Evolutionary conservation across 495 filamentous ascomycete species (phyloP), one percentile per base, ranked within the genome.

Genomic region (Xylaria telfairii): DNA sequence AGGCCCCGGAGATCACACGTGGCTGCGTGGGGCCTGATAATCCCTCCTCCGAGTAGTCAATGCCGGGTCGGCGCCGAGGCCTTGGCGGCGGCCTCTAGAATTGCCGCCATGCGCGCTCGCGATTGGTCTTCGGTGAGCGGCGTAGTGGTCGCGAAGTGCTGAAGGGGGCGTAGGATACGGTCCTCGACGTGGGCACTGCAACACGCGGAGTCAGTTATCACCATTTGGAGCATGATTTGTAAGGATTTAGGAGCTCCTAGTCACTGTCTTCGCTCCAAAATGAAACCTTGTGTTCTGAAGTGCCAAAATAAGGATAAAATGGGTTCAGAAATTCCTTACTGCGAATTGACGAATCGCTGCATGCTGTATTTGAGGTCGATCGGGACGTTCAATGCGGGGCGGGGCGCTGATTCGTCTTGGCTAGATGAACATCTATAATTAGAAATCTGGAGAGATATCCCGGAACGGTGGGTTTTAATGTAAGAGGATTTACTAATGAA

Each of bases 61-160:
- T 63, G n/a, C 24, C 67, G 30, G 32, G 57, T n/a, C 32, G 54
- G 57, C n/a, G 67, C 44, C 41, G 57, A 44, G 28, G 46, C 39
- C 21, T 44, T 62, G 32, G 44, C 46, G 9, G 67, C 67, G 0
- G 69, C 69, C 12, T 64, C 69, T 9, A 78, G 17, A 32, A 78
- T 77, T 0, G 67, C 46, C 4, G 76, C 60, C 75, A 78, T 78
- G 68, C 76, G 76, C 49, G 64, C 64, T 51, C 73, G 63, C 26
- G 76, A 78, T 37, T 78, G 71, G 0, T 71, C 68, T 65, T 75
- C 76, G 21, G 73, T 77, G 30, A 77, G 75, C 15, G 76, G 73
- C 30, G 73, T 67, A 24, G 72, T 64, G 51, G 65, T 69, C 37
- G 69, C 51, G 21, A 67, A 67, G 21, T 71, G 41, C 3, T 69